A percentile compares a stretch with the other conserved stretches of the same genome.
Conservation (phyloP, 176 grass and related monocot species). For the Poa annua region DNA sequence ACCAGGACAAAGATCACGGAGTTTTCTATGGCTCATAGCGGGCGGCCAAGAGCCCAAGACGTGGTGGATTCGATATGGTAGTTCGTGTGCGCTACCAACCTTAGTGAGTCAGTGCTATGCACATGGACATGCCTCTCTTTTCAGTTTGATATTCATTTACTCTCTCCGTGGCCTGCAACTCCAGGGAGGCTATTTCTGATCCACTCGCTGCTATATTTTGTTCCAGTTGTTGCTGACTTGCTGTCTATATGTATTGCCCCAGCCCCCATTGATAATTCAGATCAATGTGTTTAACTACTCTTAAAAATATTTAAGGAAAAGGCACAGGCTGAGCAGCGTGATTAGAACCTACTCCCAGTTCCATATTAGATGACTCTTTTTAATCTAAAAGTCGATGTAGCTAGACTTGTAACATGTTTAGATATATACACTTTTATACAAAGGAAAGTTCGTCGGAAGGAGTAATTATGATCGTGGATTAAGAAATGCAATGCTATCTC, state of each 20-base stretch:
- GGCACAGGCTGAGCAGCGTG: not conserved
- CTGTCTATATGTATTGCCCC: constrained; percentile 14
- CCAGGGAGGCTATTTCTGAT: constrained; percentile 16
- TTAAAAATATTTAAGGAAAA: not conserved
- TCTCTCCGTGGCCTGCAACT: not conserved
- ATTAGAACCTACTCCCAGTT: constrained; percentile 27
- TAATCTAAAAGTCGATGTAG: too few species aligned
- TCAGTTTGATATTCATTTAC: constrained; percentile 15
- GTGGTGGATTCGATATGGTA: constrained; percentile 40
- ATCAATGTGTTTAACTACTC: constrained; percentile 1
- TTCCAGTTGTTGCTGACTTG: constrained; percentile 3
- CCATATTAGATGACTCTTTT: too few species aligned
- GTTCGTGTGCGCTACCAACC: constrained; percentile 35
- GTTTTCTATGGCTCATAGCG: not conserved
- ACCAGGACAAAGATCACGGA: constrained; percentile 23
- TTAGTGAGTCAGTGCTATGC: constrained; percentile 40
- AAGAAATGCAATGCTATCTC: constrained; percentile 25
- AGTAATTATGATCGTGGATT: constrained; percentile 29
- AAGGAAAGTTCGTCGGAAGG: too few species aligned
- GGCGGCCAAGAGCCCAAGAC: constrained; percentile 5
- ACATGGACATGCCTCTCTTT: constrained; percentile 41
- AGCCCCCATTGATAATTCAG: constrained; percentile 12
- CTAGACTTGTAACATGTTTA: too few species aligned
- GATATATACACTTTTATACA: too few species aligned
- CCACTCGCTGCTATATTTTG: constrained; percentile 24